Evolutionary conservation across 2,329 filamentous ascomycete genomes (phyloP), one percentile per base, ranked within the genome.

Genomic region (Penicillium sp.): DNA sequence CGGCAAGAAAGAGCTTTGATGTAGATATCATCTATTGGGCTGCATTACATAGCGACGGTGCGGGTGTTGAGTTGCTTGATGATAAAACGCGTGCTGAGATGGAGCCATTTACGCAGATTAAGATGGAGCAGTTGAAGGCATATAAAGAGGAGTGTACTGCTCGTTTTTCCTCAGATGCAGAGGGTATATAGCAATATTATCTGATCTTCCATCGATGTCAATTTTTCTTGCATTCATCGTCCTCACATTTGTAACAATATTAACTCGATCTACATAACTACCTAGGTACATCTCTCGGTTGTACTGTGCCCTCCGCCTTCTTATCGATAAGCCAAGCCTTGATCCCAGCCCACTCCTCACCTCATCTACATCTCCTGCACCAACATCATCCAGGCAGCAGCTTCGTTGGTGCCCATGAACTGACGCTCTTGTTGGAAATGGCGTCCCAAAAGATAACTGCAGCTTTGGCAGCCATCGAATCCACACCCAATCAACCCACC

Each of bases 391-490:
- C 6, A 27, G 25, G 25, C 25, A 11, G n/a, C 25, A 13, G 17
- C 17, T 11, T 26, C 13, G 5, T 18, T 32, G 18, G 18, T 22
- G 18, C 18, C 18, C 18, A 5, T 22, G 18, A 22, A 5, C 18
- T 9, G 18, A 22, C 5, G 9, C 5, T 22, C 5, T 9, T 9
- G 9, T 22, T 22, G 18, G 27, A 31, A 13, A 76, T 76, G 72
- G 69, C 71, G 22, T 74, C 73, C 14, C 55, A 69, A 42, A 64
- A 71, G 46, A 65, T 78, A 39, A 59, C 60, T 15, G 62, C 67
- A 32, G 68, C 71, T 34, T 60, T 79, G 9, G 60, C 70, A 43
- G 60, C 66, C 30, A 71, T 78, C 28, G 71, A 76, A 43, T 65
- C 71, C 2, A 62, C 71, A 4, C 56, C 66, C 20, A 64, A 67